A percentile compares a stretch with the other conserved stretches of the same genome.
Conservation (phyloP, 1,139 yeast species). For the Pneumocystis wakefieldiae region DNA sequence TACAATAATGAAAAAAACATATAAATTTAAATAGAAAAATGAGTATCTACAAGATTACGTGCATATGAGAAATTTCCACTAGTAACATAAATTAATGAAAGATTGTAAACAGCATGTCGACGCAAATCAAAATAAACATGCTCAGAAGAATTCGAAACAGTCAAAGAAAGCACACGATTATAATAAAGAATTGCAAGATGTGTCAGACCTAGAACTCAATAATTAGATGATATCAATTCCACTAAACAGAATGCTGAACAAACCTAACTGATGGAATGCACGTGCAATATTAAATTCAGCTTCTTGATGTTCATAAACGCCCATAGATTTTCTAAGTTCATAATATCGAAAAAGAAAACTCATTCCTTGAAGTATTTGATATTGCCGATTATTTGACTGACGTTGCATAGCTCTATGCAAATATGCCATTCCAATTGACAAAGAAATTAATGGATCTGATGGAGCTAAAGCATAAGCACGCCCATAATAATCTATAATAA, state of each 20-base stretch:
- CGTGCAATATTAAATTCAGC: slow-evolving; percentile 73
- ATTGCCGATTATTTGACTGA: slow-evolving; percentile 67
- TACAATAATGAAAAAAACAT: not conserved
- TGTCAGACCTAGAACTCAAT: slow-evolving; percentile 36
- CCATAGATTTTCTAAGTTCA: slow-evolving; percentile 25
- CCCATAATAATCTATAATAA: slow-evolving; percentile 34
- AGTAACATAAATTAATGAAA: slow-evolving; percentile 54
- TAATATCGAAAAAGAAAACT: slow-evolving; percentile 61
- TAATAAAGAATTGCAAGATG: slow-evolving; percentile 61
- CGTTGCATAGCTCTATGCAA: slow-evolving; percentile 90
- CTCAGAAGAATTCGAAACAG: slow-evolving; percentile 14
- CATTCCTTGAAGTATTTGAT: slow-evolving; percentile 75
- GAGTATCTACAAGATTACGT: not conserved
- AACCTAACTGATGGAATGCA: slow-evolving; percentile 53
- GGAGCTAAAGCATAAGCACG: slow-evolving; percentile 31
- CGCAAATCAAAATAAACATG: slow-evolving; percentile 39
- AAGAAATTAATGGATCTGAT: slow-evolving; percentile 63
- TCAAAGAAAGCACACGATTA: slow-evolving; percentile 39
- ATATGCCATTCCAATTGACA: slow-evolving; percentile 64
- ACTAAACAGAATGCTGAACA: not conserved
- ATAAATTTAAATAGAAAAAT: not conserved
- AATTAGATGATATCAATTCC: not conserved
- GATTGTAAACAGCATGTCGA: slow-evolving; percentile 74
- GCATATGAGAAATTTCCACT: slow-evolving; percentile 47
- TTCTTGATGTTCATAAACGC: slow-evolving; percentile 47